phyloP scores from a whole-genome alignment of 805 yeast species.

The Metschnikowia lochheadii region DNA sequence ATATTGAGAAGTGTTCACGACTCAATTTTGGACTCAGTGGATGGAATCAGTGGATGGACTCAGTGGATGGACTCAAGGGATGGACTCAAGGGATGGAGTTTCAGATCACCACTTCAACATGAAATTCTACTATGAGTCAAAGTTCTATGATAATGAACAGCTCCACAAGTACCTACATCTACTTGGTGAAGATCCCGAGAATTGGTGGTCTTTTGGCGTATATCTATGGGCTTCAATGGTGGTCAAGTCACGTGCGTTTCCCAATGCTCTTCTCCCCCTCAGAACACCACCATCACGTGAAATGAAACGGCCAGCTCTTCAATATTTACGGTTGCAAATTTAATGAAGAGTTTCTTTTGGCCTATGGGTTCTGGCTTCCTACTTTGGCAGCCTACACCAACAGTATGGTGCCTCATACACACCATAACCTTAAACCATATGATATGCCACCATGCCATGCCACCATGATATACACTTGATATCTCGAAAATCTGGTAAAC shows the following conservation, averaged over 20 bases:
- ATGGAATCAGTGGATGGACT: too few species aligned
- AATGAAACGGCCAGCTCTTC: conserved; percentile 39
- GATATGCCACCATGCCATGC: too few species aligned
- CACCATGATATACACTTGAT: too few species aligned
- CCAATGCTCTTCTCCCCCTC: conserved; percentile 50
- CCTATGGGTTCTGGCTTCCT: conserved; percentile 71
- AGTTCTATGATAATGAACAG: conserved; percentile 36
- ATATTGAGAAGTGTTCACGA: too few species aligned
- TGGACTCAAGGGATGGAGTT: too few species aligned
- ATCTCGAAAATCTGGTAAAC: too few species aligned
- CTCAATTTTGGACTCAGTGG: too few species aligned
- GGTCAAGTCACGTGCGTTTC: conserved; percentile 77
- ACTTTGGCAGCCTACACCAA: conserved; percentile 36
- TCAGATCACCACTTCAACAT: conserved; percentile 32
- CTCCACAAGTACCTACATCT: conserved; percentile 25
- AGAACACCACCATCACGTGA: conserved; percentile 46
- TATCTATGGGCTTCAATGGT: conserved; percentile 75
- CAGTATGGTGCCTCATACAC: conserved; percentile 20
- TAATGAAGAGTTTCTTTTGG: conserved; percentile 74
- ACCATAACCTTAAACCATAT: too few species aligned
- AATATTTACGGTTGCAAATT: conserved; percentile 88
- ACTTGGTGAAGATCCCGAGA: conserved; percentile 18
- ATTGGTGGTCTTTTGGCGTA: conserved; percentile 64
- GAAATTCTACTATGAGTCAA: conserved; percentile 42
- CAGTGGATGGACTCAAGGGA: too few species aligned